Evolutionary conservation across 2,329 filamentous ascomycete genomes (phyloP).

Genomic region (Fusarium devonianum): DNA sequence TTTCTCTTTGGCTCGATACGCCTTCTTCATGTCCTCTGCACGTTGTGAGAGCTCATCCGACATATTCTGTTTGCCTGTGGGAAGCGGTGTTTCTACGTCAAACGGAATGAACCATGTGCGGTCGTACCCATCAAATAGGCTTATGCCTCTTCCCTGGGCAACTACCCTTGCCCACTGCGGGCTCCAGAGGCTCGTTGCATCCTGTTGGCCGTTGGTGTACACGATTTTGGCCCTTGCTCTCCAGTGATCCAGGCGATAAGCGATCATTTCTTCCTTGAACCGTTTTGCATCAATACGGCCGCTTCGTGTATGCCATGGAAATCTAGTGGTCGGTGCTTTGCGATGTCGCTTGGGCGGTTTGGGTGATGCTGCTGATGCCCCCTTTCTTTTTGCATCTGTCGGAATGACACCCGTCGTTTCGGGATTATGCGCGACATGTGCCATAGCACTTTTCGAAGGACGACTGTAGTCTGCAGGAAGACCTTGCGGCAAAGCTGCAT

Average conservation of each 20-base stretch:
- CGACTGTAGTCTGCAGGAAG: not conserved
- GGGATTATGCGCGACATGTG: not conserved
- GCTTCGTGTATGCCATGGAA: not conserved
- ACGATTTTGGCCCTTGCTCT: slow-evolving; percentile 30
- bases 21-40: slow-evolving; percentile 3
- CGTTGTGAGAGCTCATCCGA: slow-evolving; percentile 14
- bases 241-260: slow-evolving; percentile 29
- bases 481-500: too few species aligned
- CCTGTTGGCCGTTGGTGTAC: slow-evolving; percentile 22
- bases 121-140: slow-evolving; percentile 36
- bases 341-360: slow-evolving; percentile 4
- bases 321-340: not conserved
- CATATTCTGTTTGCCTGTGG: slow-evolving; percentile 12
- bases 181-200: slow-evolving; percentile 33
- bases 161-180: slow-evolving; percentile 16
- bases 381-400: too few species aligned
- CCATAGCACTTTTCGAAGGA: not conserved
- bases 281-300: slow-evolving; percentile 6
- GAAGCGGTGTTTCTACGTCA: slow-evolving; percentile 16
- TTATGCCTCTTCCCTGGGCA: slow-evolving; percentile 13
- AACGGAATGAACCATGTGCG: slow-evolving; percentile 36
- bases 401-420: too few species aligned
- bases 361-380: not conserved
- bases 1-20: not conserved
- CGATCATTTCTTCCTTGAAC: slow-evolving; percentile 31